Base-by-base conservation (phyloP, 177 flowering plant genomes). In the Vitis hybrid region DNA sequence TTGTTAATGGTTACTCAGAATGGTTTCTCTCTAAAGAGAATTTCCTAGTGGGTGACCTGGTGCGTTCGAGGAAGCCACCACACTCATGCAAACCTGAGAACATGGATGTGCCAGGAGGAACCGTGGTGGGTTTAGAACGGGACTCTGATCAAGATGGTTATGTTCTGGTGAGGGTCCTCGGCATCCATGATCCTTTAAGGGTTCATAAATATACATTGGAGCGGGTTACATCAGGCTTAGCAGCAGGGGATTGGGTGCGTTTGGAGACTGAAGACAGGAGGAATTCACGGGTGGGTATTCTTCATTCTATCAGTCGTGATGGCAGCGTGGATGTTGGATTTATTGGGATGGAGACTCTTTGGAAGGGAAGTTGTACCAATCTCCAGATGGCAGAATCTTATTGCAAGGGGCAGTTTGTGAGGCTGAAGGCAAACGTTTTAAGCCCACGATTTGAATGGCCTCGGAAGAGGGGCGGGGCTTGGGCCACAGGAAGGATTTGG, bases 221-320 rank as follows among this genome's bases (percentile, higher is more conserved):
- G 74, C 87, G 98, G 51, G 91, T 91, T 61, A 90, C 90, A 9
- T 79, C 70, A 76, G 97, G 97, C 20, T 78, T 92, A 72, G 91
- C 97, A 9, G 89, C 92, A 27, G 97, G 97, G 18, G 97, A 91
- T 67, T 94, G 99, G 97, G 89, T 94, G 21, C 83, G 90, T 20
- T 69, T 86, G 64, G 87, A 89, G 83, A 80, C 79, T 35, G 93
- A 87, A 69, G 82, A 83, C 78, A 90, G 84, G 74, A 83, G 82
- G 69, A 90, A 88, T 71, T 92, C 97, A 1, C 85, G 90, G 1
- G 91, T 92, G 24, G 98, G 98, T 1, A 84, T 91, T 65, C 88
- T 94, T 20, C 97, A 94, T 69, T 87, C 95, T 15, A 80, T 92
- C 21, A 61, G 82, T 57, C 95, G 93, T 6, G 88, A 87, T 75